Conservation (phyloP, 495 filamentous ascomycete genomes). For the Apiosordaria backusii region DNA sequence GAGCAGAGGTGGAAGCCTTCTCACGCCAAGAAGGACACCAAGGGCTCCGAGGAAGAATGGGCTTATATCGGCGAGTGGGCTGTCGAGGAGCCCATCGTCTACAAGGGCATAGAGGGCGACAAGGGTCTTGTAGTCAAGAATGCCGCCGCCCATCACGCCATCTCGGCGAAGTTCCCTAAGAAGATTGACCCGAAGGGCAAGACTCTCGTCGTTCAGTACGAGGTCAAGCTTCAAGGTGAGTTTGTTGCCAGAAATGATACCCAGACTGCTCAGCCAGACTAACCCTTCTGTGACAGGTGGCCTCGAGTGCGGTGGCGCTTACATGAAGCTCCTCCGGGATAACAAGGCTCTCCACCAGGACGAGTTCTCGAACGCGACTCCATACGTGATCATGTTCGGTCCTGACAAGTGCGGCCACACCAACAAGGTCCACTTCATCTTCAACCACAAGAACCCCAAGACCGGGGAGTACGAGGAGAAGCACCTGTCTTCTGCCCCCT, state of each 20-base stretch:
- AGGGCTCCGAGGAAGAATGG: slow-evolving; percentile 87
- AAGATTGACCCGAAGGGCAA: slow-evolving; percentile 96
- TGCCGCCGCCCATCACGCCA: slow-evolving; percentile 94
- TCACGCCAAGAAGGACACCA: slow-evolving; percentile 87
- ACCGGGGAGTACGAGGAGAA: slow-evolving; percentile 99
- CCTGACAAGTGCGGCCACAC: slow-evolving; percentile 99
- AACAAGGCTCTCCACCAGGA: slow-evolving; percentile 95
- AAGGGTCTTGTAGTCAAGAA: slow-evolving; percentile 98
- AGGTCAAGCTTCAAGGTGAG: slow-evolving; percentile 98
- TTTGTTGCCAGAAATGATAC: slow-evolving; percentile 17
- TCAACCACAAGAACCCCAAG: slow-evolving; percentile 99
- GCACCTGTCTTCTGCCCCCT: slow-evolving; percentile 81
- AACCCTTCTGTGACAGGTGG: slow-evolving; percentile 56
- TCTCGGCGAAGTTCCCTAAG: slow-evolving; percentile 97
- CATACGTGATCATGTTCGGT: slow-evolving; percentile 99
- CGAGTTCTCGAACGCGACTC: slow-evolving; percentile 95
- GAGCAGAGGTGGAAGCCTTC: slow-evolving; percentile 86
- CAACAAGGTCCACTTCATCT: slow-evolving; percentile 99
- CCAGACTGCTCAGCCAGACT: neutral
- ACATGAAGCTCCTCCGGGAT: slow-evolving; percentile 98
- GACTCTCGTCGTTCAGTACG: slow-evolving; percentile 95
- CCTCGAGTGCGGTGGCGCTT: slow-evolving; percentile 97
- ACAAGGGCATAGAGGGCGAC: slow-evolving; percentile 93
- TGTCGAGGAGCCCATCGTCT: slow-evolving; percentile 89
- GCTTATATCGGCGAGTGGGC: slow-evolving; percentile 95